Percentiles rank a stretch among this genome's conserved stretches.
Evolutionary conservation across 225 moss, liverwort and hornwort genomes (phyloP).

Genomic region (Pseudoscleropodium purum): DNA sequence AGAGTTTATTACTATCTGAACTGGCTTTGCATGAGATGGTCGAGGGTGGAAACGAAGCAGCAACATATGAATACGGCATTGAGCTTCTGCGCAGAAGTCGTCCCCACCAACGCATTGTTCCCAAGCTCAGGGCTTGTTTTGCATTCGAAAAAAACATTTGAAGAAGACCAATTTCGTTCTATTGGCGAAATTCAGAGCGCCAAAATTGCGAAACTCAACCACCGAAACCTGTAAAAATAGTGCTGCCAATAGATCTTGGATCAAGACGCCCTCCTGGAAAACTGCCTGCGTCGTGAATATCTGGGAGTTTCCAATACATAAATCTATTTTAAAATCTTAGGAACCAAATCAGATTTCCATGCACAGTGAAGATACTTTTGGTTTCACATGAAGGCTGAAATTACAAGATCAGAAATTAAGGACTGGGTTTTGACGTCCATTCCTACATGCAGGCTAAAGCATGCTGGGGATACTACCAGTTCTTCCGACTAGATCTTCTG

Average conservation of each 20-base stretch:
- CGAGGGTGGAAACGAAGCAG: slow-evolving; percentile 40
- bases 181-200: too few relatives aligned
- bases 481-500: slow-evolving; percentile 46
- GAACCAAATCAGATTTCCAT: not conserved
- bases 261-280: not conserved
- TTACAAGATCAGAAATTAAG: not conserved
- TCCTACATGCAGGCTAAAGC: slow-evolving; percentile 24
- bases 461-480: slow-evolving; percentile 64
- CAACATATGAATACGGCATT: slow-evolving; percentile 49
- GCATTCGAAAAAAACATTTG: not conserved
- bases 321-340: not conserved
- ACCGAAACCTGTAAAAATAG: too few relatives aligned
- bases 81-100: slow-evolving; percentile 53
- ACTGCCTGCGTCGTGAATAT: not conserved
- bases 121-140: not conserved
- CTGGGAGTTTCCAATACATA: not conserved
- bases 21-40: slow-evolving; percentile 32
- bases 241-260: too few relatives aligned
- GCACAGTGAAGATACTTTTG: not conserved
- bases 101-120: slow-evolving; percentile 43
- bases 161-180: not conserved
- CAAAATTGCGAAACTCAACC: not conserved
- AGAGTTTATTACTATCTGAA: not conserved
- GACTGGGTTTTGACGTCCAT: not conserved
- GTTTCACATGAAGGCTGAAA: not conserved